These are phyloP conservation scores for Mychonastes homosphaera DNA, from an alignment of 139 green algal genomes.

Conservation along the genomic window DNA sequence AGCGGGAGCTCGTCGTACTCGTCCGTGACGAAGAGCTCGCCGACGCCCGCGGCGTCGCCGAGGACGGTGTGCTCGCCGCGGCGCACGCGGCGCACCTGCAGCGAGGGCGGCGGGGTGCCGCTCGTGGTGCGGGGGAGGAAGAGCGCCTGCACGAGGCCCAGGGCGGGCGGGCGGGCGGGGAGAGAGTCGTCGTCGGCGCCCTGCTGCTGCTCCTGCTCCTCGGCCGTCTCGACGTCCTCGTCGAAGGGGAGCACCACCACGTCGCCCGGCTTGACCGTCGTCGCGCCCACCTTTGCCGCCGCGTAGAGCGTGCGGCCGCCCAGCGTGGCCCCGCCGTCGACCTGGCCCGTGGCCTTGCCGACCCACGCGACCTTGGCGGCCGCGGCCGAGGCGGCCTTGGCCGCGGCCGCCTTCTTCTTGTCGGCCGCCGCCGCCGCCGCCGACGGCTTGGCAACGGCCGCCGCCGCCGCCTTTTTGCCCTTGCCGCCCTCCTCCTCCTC, in stretches of 20 bases:
- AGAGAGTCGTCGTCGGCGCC: too few relatives aligned
- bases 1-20: constrained; percentile 2
- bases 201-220: neutral
- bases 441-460: constrained; percentile 3
- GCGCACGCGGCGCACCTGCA: constrained; percentile 63
- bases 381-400: neutral
- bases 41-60: constrained; percentile 63
- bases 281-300: constrained; percentile 30
- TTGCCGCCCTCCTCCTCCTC: constrained; percentile 31
- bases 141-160: too few relatives aligned
- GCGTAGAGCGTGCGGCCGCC: constrained; percentile 23
- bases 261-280: constrained; percentile 32
- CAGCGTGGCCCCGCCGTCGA: neutral
- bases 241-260: constrained; percentile 29
- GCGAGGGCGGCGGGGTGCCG: too few relatives aligned
- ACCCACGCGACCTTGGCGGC: constrained; percentile 1
- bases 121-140: too few relatives aligned
- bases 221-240: neutral
- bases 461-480: constrained; percentile 4
- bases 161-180: too few relatives aligned
- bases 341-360: neutral
- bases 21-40: constrained; percentile 74
- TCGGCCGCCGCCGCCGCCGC: neutral
- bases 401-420: neutral
- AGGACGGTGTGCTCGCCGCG: constrained; percentile 74